Percentiles rank a stretch among this genome's conserved stretches.
Conservation (phyloP, 192 early-diverging fungal species). For the Backusella mclennaniae region DNA sequence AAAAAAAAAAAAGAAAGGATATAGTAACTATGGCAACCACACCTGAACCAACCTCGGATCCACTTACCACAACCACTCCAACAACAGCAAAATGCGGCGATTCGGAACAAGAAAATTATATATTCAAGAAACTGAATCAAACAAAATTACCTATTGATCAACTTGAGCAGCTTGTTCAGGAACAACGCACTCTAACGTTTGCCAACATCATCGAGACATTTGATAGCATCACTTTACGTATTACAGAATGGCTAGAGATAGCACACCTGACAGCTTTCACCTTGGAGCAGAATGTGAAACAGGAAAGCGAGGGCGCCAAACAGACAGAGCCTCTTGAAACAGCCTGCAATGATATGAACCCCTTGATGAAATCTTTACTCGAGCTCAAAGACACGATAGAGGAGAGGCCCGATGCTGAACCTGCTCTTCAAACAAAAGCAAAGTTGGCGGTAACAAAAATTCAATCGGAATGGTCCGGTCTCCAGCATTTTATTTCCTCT, state of each 20-base stretch:
- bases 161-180: not conserved
- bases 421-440: not conserved
- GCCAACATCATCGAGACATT: not conserved
- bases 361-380: slow-evolving; percentile 41
- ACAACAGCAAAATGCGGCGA: not conserved
- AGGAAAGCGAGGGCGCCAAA: slow-evolving; percentile 35
- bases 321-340: slow-evolving; percentile 37
- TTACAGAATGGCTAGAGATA: slow-evolving; percentile 44
- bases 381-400: slow-evolving; percentile 38
- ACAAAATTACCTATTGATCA: not conserved
- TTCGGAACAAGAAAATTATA: not conserved
- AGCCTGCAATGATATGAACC: slow-evolving; percentile 42
- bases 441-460: slow-evolving; percentile 37
- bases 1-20: not conserved
- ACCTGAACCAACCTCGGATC: not conserved
- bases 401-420: slow-evolving; percentile 2
- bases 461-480: slow-evolving; percentile 53
- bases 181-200: not conserved
- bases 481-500: slow-evolving; percentile 52
- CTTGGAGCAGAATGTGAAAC: slow-evolving; percentile 49
- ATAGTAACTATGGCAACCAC: not conserved
- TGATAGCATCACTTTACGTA: not conserved
- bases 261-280: slow-evolving; percentile 55
- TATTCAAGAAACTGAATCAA: not conserved
- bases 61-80: slow-evolving; percentile 14